Evolutionary conservation across 148 eudicot species (phyloP).

Genomic region (Polygonum aviculare): DNA sequence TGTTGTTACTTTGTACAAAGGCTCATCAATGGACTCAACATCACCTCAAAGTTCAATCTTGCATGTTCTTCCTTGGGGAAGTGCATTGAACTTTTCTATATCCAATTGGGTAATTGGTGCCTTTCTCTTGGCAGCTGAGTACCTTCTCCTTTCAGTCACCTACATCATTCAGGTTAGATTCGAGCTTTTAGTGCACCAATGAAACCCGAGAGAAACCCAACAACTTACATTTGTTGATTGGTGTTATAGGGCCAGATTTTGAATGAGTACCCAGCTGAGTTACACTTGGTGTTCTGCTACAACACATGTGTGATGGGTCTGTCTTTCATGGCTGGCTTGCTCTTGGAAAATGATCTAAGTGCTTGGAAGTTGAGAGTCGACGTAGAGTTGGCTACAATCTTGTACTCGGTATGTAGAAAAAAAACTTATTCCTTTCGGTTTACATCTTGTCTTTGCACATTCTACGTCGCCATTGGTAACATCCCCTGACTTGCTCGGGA

Average conservation of each 20-base stretch:
- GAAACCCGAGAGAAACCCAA: neutral
- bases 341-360: conserved; percentile 6
- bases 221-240: neutral
- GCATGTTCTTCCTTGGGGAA: conserved; percentile 16
- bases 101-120: conserved; percentile 53
- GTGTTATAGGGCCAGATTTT: conserved; percentile 2
- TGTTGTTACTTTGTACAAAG: conserved; percentile 39
- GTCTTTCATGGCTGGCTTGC: conserved; percentile 4
- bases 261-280: conserved; percentile 9
- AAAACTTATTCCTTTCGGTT: neutral
- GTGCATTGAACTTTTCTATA: conserved; percentile 12
- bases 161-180: conserved; percentile 40
- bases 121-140: conserved; percentile 25
- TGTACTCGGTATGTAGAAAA: conserved; percentile 10
- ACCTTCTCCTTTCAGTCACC: conserved; percentile 31
- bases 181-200: neutral
- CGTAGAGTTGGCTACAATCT: conserved; percentile 4
- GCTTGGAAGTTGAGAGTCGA: conserved; percentile 9
- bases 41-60: neutral
- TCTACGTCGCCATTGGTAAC: no score
- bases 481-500: no score
- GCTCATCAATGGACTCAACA: conserved; percentile 24
- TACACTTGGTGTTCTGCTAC: conserved; percentile 3
- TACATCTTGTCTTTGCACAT: no score
- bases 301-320: conserved; percentile 1